Evolutionary conservation across 1,139 yeast species (phyloP).

Genomic region (Kodamaea suecica): DNA sequence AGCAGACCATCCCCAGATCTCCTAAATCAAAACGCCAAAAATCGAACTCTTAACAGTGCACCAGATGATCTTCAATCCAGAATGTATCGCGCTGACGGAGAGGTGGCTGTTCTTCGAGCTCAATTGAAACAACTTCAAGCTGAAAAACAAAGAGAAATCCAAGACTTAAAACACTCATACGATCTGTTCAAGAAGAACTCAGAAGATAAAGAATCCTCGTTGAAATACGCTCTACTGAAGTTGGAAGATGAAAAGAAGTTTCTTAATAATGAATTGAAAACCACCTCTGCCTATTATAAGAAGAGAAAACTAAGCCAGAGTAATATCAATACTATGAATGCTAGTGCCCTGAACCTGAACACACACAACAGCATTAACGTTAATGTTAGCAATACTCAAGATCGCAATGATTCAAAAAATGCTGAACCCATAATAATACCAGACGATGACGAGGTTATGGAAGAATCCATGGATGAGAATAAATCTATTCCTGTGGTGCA

Average conservation of each 20-base stretch:
- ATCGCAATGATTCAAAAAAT: constrained; percentile 2
- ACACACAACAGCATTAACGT: neutral
- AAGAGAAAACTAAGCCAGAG: constrained; percentile 6
- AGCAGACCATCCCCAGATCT: too few relatives aligned
- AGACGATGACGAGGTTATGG: neutral
- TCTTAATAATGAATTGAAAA: constrained; percentile 41
- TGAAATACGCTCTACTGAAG: constrained; percentile 47
- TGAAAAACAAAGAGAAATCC: constrained; percentile 43
- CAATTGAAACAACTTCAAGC: constrained; percentile 52
- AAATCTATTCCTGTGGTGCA: constrained; percentile 5
- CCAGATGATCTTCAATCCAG: constrained; percentile 19
- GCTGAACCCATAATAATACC: neutral
- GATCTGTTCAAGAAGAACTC: constrained; percentile 28
- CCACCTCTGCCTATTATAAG: constrained; percentile 17
- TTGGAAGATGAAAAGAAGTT: constrained; percentile 74
- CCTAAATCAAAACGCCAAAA: too few relatives aligned
- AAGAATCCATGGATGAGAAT: neutral
- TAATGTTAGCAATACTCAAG: constrained; percentile 1
- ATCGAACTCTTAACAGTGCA: too few relatives aligned
- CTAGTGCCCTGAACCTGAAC: too few relatives aligned
- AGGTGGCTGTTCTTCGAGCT: constrained; percentile 69
- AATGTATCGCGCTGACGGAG: constrained; percentile 63
- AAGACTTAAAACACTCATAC: constrained; percentile 36
- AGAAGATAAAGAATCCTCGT: constrained; percentile 39
- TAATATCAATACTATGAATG: neutral